Evolutionary conservation across 192 early-diverging fungal genomes (phyloP).

Genomic region (Backusella tarrabulga): DNA sequence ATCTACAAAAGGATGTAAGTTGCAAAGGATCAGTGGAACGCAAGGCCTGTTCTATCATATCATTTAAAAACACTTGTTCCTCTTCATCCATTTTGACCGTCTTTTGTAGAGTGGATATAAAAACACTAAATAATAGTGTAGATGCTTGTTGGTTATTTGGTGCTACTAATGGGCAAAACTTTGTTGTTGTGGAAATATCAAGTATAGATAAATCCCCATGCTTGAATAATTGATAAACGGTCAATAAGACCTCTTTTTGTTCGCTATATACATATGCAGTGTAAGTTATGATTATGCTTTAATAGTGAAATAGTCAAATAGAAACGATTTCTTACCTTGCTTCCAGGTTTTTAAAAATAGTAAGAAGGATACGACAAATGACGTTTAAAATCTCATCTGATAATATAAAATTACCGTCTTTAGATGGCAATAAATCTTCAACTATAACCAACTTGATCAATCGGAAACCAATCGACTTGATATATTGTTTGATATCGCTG

Average conservation of each 20-base stretch:
- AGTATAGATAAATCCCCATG: neutral
- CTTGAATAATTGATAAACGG: neutral
- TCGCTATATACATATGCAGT: neutral
- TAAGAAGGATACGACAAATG: conserved; percentile 40
- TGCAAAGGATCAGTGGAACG: neutral
- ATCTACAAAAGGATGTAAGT: conserved; percentile 9
- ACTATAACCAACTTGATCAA: conserved; percentile 29
- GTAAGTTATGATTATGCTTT: no score
- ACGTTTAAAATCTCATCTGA: conserved; percentile 36
- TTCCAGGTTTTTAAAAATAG: conserved; percentile 43
- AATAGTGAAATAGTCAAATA: neutral
- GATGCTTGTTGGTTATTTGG: conserved; percentile 17
- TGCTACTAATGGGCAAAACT: neutral
- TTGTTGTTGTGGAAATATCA: neutral
- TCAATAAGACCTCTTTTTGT: neutral
- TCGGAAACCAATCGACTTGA: conserved; percentile 37
- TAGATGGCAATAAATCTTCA: conserved; percentile 40
- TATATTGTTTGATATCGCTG: conserved; percentile 40
- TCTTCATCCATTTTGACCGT: neutral
- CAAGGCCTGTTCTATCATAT: conserved; percentile 5
- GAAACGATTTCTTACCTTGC: conserved; percentile 22
- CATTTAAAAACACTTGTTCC: conserved; percentile 6
- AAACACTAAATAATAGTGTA: conserved; percentile 8
- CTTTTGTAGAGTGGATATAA: conserved; percentile 11
- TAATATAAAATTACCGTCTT: conserved; percentile 8